Base-by-base conservation (phyloP, 768 basidiomycete genomes). In the Collybia nuda region DNA sequence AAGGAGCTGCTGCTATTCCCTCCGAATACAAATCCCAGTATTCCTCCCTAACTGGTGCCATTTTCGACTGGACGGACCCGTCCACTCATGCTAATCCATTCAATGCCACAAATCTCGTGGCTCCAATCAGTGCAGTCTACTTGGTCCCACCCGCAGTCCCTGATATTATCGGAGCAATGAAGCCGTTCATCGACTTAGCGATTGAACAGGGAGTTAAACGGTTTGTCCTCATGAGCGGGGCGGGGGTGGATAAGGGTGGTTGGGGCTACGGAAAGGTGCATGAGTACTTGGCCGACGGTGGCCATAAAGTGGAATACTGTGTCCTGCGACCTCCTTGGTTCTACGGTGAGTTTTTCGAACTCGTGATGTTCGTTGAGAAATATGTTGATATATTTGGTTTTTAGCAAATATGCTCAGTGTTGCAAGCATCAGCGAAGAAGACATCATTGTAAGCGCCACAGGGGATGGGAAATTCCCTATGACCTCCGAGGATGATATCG, bases 301-400 rank as follows among this genome's bases (percentile, higher is more conserved):
- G 15, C 4, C 28, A 24, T 26, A 19, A 18, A 23, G 19, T 50
- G 6, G 39, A 46, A 2, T 50, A 50, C 19, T 41, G 28, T 19
- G 36, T 63, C 11, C 49, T 71, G 14, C 58, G 65, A 1, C 65
- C 68, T 3, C 63, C 65, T 24, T 67, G 64, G 64, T 69, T 68
- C 43, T 55, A 60, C n/a, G 62, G 69, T 67, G 32, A 18, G 56
- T 54, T 49, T 28, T 11, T 24, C 28, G 21, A 3, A 24, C 21
- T 28, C 44, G 18, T 19, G 11, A 19, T 35, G 12, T 41, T 14
- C 14, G 40, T 15, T 2, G 0, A n/a, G n/a, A 22, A 28, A 14
- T 22, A 38, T 17, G 22, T 23, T 26, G 3, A 17, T 19, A 9
- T 7, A 18, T 5, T 39, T 11, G 7, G 5, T 18, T 40, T 2